Percentiles rank a stretch among this genome's conserved stretches.
These are phyloP conservation scores for Vaccinium darrowii DNA, from an alignment of 148 eudicot species.

Conservation along the genomic window DNA sequence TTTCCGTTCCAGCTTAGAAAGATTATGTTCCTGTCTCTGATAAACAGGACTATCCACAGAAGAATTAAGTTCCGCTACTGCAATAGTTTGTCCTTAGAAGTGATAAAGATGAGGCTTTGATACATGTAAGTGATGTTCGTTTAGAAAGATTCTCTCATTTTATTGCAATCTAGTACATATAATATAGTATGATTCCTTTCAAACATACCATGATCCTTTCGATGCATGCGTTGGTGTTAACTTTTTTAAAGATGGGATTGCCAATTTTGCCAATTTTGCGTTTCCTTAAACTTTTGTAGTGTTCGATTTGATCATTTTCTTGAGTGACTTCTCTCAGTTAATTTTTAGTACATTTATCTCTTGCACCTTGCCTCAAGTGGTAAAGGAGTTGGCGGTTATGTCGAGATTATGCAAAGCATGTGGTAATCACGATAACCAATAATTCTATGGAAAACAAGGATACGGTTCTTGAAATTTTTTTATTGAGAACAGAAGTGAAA, in stretches of 20 bases:
- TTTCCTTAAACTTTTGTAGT: neutral
- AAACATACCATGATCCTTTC: neutral
- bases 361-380: neutral
- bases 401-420: neutral
- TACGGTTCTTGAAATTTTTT: neutral
- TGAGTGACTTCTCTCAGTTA: neutral
- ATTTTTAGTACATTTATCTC: neutral
- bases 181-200: neutral
- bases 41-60: neutral
- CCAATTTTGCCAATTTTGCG: neutral
- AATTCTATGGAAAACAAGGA: neutral
- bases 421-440: neutral
- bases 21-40: neutral
- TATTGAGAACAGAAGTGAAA: neutral
- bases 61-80: neutral
- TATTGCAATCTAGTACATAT: neutral
- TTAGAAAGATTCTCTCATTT: neutral
- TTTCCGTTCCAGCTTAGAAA: neutral
- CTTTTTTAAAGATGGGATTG: neutral
- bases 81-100: neutral
- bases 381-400: neutral
- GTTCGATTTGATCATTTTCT: neutral
- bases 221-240: neutral
- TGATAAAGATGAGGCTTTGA: constrained; percentile 1
- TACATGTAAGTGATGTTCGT: neutral